A percentile compares a stretch with the other conserved stretches of the same genome.
phyloP scores from a whole-genome alignment of 129 eudicot species.

The Lactuca saligna region DNA sequence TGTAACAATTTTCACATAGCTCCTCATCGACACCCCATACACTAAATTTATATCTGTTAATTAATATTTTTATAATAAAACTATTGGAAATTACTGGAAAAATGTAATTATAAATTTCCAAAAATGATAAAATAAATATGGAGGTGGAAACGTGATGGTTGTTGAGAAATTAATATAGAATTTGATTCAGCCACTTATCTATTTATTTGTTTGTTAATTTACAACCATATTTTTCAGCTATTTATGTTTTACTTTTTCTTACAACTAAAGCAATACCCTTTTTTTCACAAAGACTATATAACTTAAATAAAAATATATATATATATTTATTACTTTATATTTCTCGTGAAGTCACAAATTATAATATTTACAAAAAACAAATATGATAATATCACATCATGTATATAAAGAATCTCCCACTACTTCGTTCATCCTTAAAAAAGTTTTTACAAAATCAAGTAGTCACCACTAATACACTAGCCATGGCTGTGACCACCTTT shows the following conservation, averaged over 20 bases:
- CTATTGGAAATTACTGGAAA: no score
- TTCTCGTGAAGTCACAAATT: not conserved
- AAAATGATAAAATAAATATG: conserved; percentile 3
- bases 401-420: conserved; percentile 14
- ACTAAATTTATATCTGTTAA: no score
- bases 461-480: not conserved
- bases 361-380: not conserved
- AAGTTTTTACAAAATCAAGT: not conserved
- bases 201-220: not conserved
- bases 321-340: no score
- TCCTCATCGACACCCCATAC: no score
- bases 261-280: not conserved
- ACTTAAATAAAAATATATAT: no score
- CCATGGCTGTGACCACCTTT: conserved; percentile 32
- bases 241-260: conserved; percentile 9
- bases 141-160: conserved; percentile 10
- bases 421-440: not conserved
- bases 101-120: not conserved
- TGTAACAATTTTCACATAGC: no score
- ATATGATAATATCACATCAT: not conserved
- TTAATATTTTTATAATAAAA: no score
- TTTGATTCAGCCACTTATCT: conserved; percentile 6
- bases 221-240: conserved; percentile 31
- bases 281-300: no score
- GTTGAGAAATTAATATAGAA: conserved; percentile 25